phyloP scores from a whole-genome alignment of 1,284 basidiomycete species.

The Fomitopsis schrenkii region DNA sequence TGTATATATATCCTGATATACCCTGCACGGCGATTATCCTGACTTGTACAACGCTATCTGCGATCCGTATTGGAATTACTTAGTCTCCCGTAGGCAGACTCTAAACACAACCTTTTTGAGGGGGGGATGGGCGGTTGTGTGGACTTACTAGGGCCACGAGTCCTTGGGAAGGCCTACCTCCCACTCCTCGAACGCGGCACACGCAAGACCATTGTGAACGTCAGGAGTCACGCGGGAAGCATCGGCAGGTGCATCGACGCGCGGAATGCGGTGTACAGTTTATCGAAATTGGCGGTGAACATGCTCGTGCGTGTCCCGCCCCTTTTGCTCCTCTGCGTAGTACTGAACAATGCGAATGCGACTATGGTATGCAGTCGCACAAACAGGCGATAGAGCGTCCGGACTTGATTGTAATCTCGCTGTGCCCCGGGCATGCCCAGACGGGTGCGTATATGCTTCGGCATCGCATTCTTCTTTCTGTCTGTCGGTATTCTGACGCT shows the following conservation, averaged over 20 bases:
- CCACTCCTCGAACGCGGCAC: slow-evolving; percentile 27
- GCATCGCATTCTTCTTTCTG: too few relatives aligned
- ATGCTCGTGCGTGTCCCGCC: slow-evolving; percentile 20
- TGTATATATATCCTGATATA: too few relatives aligned
- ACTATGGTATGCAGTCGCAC: slow-evolving; percentile 17
- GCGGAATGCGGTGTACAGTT: slow-evolving; percentile 18
- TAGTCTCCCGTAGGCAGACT: too few relatives aligned
- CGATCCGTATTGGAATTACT: background rate
- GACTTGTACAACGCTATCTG: slow-evolving; percentile 1
- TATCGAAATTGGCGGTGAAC: slow-evolving; percentile 23
- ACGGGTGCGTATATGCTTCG: slow-evolving; percentile 20
- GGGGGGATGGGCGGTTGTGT: too few relatives aligned
- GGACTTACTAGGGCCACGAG: too few relatives aligned
- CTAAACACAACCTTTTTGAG: too few relatives aligned
- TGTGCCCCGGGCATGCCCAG: slow-evolving; percentile 28
- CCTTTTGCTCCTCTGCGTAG: too few relatives aligned
- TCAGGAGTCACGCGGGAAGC: slow-evolving; percentile 26
- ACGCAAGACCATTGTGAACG: slow-evolving; percentile 31
- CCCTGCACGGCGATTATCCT: slow-evolving; percentile 25
- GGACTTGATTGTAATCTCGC: slow-evolving; percentile 18
- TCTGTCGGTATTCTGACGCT: too few relatives aligned
- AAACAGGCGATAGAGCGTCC: slow-evolving; percentile 26
- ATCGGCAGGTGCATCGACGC: slow-evolving; percentile 16
- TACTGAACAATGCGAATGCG: too few relatives aligned
- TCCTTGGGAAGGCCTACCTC: slow-evolving; percentile 13